Base-by-base conservation (phyloP, 2,329 filamentous ascomycete genomes). In the Alternaria arborescens region DNA sequence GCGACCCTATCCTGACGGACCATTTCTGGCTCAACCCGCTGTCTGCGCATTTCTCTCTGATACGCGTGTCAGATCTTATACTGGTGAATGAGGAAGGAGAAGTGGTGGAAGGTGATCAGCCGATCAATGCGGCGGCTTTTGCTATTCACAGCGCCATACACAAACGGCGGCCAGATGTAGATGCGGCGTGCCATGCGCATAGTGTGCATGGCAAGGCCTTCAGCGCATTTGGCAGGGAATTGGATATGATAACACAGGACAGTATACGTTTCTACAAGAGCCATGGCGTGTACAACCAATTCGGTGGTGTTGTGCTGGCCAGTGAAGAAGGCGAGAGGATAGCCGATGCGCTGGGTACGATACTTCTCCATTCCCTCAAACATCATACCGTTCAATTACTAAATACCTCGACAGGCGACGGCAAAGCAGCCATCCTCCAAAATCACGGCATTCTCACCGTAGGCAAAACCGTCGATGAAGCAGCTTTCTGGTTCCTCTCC, bases 231-330 rank as follows among this genome's bases (percentile, higher is more conserved):
- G 82, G 82, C 0, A 69, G 78, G 30, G 73, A 79, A 57, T 69
- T 83, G 10, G 81, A 83, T 44, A 81, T 82, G 78, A 82, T 83
- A 32, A 84, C 81, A 0, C 82, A 84, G 59, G 82, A 84, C 59
- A 77, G 77, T 38, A 65, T 82, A 48, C 69, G 80, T 3, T 83
- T 82, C 65, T 79, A 77, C 59, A 77, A 76, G 52, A 66, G 67
- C 58, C 79, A 82, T 63, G 74, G 75, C 47, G 80, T 82, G 8
- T 82, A 79, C 42, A 75, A 68, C 34, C 73, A 79, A 32, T 80
- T 78, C 52, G 79, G 74, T 1, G 83, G 78, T 12, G 78, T 82
- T 0, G 80, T 82, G 3, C 75, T 79, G 16, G 80, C 77, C 5
- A 76, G 75, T 1, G 82, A 78, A 52, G 81, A 82, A 43, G 80